Conservation (phyloP, 108 stramenopile genomes). For the Stephanodiscus triporus region DNA sequence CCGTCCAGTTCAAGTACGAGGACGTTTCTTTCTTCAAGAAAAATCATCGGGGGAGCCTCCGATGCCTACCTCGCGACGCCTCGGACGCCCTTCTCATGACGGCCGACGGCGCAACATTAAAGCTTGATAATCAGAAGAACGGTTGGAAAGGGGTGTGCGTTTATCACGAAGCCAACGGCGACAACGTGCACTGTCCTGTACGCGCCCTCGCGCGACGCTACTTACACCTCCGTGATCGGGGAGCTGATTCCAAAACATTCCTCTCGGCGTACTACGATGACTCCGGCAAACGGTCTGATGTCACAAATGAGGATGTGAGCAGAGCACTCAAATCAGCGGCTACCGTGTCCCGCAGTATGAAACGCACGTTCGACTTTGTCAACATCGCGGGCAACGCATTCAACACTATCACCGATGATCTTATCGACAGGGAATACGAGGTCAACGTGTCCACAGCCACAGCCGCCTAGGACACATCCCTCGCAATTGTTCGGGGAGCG, state of each 20-base stretch:
- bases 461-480: neutral
- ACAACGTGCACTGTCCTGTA: neutral
- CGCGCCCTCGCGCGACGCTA: neutral
- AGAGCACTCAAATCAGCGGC: neutral
- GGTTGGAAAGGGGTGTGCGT: neutral
- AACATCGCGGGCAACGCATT: neutral
- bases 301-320: neutral
- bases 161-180: neutral
- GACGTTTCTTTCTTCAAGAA: neutral
- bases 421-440: too few relatives aligned
- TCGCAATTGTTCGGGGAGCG: too few relatives aligned
- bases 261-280: neutral
- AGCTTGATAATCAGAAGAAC: neutral
- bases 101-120: neutral
- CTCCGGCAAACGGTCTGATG: neutral
- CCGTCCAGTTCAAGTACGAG: neutral
- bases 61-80: neutral
- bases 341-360: neutral
- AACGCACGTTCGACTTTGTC: neutral
- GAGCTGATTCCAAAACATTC: neutral
- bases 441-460: too few relatives aligned
- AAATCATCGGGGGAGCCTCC: neutral
- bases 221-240: neutral
- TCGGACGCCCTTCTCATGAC: neutral
- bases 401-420: too few relatives aligned